Evolutionary conservation across 108 stramenopile genomes (phyloP).

Genomic region (Cyclostephanos tholiformis): DNA sequence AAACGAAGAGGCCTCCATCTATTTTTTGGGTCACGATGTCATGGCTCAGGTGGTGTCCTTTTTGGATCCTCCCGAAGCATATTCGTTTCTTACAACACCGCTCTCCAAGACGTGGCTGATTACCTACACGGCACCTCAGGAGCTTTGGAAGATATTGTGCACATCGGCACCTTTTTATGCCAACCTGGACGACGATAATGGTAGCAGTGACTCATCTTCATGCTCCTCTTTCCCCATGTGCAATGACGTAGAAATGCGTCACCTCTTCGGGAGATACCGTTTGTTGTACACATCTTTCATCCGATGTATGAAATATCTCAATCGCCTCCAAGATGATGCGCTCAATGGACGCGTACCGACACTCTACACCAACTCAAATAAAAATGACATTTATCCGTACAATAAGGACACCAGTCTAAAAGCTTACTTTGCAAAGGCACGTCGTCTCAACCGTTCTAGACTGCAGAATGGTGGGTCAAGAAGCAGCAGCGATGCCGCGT

Average conservation of each 20-base stretch:
- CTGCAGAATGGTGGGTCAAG: conserved; percentile 18
- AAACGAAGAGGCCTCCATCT: conserved; percentile 38
- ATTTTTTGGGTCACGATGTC: conserved; percentile 68
- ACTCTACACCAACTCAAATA: conserved; percentile 22
- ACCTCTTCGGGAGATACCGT: conserved; percentile 64
- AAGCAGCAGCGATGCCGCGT: conserved; percentile 27
- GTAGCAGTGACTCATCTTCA: conserved; percentile 22
- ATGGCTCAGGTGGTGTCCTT: conserved; percentile 78
- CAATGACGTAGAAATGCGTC: conserved; percentile 43
- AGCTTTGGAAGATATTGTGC: conserved; percentile 83
- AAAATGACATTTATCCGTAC: conserved; percentile 49
- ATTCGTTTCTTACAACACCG: conserved; percentile 73
- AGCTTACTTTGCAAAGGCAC: conserved; percentile 45
- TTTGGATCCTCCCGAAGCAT: conserved; percentile 64
- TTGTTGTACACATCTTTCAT: conserved; percentile 80
- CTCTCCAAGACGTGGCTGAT: conserved; percentile 71
- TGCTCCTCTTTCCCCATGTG: conserved; percentile 38
- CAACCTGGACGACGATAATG: conserved; percentile 48
- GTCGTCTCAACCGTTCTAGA: conserved; percentile 22
- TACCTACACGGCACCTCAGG: conserved; percentile 69
- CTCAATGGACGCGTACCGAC: conserved; percentile 60
- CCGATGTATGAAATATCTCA: conserved; percentile 76
- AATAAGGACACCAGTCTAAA: conserved; percentile 41
- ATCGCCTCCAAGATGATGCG: conserved; percentile 67
- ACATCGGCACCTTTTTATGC: conserved; percentile 81